Evolutionary conservation across 2,329 filamentous ascomycete genomes (phyloP), one percentile per base, ranked within the genome.

Genomic region (Colletotrichum somersetense): DNA sequence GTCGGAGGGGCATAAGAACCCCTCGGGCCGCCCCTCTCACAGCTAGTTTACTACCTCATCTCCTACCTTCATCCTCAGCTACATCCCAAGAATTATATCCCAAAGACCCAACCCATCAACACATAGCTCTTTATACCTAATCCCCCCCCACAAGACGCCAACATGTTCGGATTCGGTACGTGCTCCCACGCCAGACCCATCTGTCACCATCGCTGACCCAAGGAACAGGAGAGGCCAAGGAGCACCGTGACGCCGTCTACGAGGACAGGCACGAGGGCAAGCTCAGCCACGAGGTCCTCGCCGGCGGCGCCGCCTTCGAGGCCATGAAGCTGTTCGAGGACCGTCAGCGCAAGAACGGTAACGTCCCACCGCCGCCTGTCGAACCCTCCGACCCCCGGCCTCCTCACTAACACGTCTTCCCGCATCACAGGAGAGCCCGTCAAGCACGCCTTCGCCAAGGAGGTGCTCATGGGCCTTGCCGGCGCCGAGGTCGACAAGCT

Each of bases 291-390:
- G 93, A 96, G 84, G 79, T 93, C 59, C 80, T 95, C 67, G 93
- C 91, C 75, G 92, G 92, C 74, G 93, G 90, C 70, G 93, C 93
- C 70, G 90, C 91, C 74, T 96, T 96, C 79, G 91, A 89, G 75
- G 93, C 91, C 77, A 92, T 96, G 88, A 94, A 94, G 86, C 85
- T 91, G 30, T 95, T 91, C 77, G 93, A 95, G 83, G 91, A 95
- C 81, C 86, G 89, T 77, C 92, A 95, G 84, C 91, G 92, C 78
- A 85, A 83, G 68, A 86, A 93, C 80, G 93, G 91, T 90, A 84
- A 84, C 35, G 84, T 56, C 3, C 11, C 33, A 0, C 26, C 33
- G 3, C 30, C 20, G 5, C 56, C 10, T 8, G 20, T 23, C 44
- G 5, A 6, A n/a, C 0, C 38, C 62, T 30, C 38, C 48, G 26